phyloP scores from a whole-genome alignment of 345 rosid species.

The Abelmoschus esculentus region DNA sequence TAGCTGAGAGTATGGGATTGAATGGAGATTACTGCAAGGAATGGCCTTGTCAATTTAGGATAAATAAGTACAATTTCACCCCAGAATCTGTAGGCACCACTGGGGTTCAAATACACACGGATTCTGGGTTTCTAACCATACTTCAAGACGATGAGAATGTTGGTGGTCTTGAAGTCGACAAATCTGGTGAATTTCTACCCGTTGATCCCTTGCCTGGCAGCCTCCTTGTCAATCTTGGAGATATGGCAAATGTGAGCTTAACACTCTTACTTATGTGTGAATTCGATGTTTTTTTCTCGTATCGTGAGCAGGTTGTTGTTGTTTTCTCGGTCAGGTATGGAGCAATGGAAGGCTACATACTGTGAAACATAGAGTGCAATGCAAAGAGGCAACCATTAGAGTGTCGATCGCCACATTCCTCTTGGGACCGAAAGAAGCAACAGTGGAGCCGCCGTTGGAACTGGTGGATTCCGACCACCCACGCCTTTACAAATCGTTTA shows the following conservation, averaged over 20 bases:
- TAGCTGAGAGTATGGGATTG: constrained; percentile 53
- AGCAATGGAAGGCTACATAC: constrained; percentile 64
- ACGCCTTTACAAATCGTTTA: constrained; percentile 32
- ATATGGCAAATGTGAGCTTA: constrained; percentile 39
- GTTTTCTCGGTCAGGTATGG: constrained; percentile 35
- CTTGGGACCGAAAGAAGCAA: constrained; percentile 44
- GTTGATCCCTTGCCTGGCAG: constrained; percentile 59
- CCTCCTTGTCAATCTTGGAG: constrained; percentile 74
- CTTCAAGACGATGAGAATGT: constrained; percentile 76
- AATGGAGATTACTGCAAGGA: constrained; percentile 29
- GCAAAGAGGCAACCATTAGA: constrained; percentile 50
- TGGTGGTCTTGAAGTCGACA: constrained; percentile 68
- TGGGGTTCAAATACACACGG: constrained; percentile 73
- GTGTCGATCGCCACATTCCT: constrained; percentile 63
- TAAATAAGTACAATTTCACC: constrained; percentile 67
- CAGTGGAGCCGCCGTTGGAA: constrained; percentile 33
- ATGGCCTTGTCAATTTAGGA: constrained; percentile 85
- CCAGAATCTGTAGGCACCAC: constrained; percentile 53
- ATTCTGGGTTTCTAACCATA: constrained; percentile 64
- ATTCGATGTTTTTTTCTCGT: background rate
- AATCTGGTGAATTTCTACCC: constrained; percentile 36
- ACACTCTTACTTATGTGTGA: too few species aligned
- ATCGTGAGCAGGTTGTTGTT: background rate
- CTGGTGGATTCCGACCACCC: constrained; percentile 38
- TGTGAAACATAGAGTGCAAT: constrained; percentile 66